Base-by-base conservation (phyloP, 2,329 filamentous ascomycete genomes). In the Phialocephala subalpina region DNA sequence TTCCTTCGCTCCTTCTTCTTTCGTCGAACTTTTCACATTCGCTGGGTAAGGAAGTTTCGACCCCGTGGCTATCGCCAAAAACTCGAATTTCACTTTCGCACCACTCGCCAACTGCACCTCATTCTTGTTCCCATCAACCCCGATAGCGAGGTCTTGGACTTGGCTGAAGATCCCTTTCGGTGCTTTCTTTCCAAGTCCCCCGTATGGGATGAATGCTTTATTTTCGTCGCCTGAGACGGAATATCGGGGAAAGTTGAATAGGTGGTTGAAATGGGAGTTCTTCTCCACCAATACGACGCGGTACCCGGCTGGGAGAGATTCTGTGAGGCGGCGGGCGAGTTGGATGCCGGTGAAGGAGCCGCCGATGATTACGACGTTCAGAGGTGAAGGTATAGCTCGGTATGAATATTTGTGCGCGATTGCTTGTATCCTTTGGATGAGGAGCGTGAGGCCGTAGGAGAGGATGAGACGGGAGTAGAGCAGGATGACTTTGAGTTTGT, bases 221-320 rank as follows among this genome's bases (percentile, higher is more conserved):
- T 81, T 71, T 60, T 85, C 83, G 42, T 81, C 77, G 2, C 77
- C 80, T 1, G 72, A 66, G 5, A 85, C 80, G 2, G 78, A 78
- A 59, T 81, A 84, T 9, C 84, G 76, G 0, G 84, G 83, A 66
- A 86, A 84, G 4, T 76, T 75, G 70, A 82, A 86, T 0, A 80
- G 75, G 61, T 82, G 83, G 63, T 86, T 81, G 66, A 86, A 82
- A 72, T 86, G 84, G 9, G 80, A 81, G 64, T 84, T 83, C 60
- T 80, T 82, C 67, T 86, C 84, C 33, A 86, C 74, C 5, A 85
- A 68, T 0, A 85, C 68, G 1, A 85, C 80, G 57, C 79, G 73
- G 65, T 80, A 83, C 2, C 81, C 80, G 0, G 78, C 79, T 0
- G 82, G 81, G 0, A 84, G 66, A 0, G 79, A 76, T 27, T 80